A percentile compares a stretch with the other conserved stretches of the same genome.
Evolutionary conservation across 441 rosid species (phyloP).

Genomic region (Omphalea diandra): DNA sequence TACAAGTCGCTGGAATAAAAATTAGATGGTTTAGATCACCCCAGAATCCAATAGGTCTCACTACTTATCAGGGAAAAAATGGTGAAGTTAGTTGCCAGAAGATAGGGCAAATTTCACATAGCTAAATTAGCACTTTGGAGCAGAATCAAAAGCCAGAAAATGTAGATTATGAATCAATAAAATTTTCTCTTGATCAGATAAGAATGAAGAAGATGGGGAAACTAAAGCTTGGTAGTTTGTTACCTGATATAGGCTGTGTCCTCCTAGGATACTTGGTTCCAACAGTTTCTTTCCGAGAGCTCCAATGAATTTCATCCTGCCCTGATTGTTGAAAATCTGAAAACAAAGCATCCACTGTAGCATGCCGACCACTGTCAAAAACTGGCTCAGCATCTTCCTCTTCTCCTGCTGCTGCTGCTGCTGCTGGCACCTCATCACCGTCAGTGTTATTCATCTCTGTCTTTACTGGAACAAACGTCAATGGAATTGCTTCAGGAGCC

Average conservation of each 20-base stretch:
- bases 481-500: constrained; percentile 28
- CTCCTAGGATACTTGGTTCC: constrained; percentile 8
- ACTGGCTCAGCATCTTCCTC: constrained; percentile 32
- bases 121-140: too few species aligned
- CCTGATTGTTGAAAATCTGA: constrained; percentile 45
- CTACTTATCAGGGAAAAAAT: too few species aligned
- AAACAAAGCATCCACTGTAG: constrained; percentile 47
- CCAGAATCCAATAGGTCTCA: too few species aligned
- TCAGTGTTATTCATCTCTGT: constrained; percentile 4
- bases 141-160: too few species aligned
- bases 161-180: background rate
- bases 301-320: constrained; percentile 20
- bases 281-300: constrained; percentile 20
- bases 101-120: too few species aligned
- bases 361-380: constrained; percentile 46
- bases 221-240: background rate
- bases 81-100: too few species aligned
- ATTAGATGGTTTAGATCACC: too few species aligned
- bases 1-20: too few species aligned
- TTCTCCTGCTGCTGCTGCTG: background rate
- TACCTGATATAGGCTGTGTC: constrained; percentile 29
- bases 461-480: constrained; percentile 41
- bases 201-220: background rate
- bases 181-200: background rate
- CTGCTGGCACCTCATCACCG: constrained; percentile 11